phyloP scores from a whole-genome alignment of 495 filamentous ascomycete species.

The Penicillium paxilli region DNA sequence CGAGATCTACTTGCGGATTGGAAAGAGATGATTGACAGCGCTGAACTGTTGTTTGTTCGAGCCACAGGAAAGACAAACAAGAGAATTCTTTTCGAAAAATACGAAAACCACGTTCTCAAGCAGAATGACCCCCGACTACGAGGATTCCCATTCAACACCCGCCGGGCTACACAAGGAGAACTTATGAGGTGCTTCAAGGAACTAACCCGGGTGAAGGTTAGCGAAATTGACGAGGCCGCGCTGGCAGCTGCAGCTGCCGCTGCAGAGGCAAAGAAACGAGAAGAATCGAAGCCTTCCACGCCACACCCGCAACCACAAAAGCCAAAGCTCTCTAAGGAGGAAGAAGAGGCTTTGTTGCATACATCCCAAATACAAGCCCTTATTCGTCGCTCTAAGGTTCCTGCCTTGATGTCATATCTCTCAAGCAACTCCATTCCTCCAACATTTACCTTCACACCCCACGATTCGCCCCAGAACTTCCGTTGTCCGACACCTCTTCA shows the following conservation, averaged over 20 bases:
- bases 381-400: conserved; percentile 86
- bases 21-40: conserved; percentile 77
- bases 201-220: conserved; percentile 84
- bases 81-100: conserved; percentile 82
- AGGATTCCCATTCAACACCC: conserved; percentile 90
- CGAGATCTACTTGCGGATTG: conserved; percentile 76
- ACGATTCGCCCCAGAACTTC: conserved; percentile 65
- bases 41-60: conserved; percentile 83
- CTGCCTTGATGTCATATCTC: conserved; percentile 83
- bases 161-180: conserved; percentile 91
- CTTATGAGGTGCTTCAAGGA: conserved; percentile 93
- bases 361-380: conserved; percentile 84
- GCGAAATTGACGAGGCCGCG: conserved; percentile 64
- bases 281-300: conserved; percentile 36
- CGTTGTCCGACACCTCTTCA: conserved; percentile 88
- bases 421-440: conserved; percentile 65
- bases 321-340: conserved; percentile 67
- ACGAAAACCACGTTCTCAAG: conserved; percentile 81
- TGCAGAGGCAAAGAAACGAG: conserved; percentile 23
- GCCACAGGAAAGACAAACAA: conserved; percentile 86
- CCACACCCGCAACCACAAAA: conserved; percentile 52
- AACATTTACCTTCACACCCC: conserved; percentile 72
- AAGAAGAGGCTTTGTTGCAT: conserved; percentile 76
- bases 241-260: conserved; percentile 49
- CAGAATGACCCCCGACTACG: conserved; percentile 82